Evolutionary conservation across 345 rosid genomes (phyloP).

Genomic region (Laguncularia racemosa): DNA sequence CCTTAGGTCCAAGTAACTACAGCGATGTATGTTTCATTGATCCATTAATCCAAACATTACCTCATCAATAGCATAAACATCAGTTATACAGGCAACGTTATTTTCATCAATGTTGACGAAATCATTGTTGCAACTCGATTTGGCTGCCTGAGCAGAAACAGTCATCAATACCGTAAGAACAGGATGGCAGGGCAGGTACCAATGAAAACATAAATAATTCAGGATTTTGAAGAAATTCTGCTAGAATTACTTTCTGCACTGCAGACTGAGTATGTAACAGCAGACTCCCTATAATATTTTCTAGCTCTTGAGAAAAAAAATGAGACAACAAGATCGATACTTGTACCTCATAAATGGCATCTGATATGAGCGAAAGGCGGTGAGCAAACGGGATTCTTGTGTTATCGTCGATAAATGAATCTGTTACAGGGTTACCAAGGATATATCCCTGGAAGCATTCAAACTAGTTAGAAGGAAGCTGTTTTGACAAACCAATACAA

Average conservation of each 20-base stretch:
- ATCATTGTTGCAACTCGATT: constrained; percentile 8
- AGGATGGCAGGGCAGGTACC: not conserved
- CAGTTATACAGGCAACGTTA: not conserved
- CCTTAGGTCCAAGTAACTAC: not conserved
- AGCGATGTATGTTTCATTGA: not conserved
- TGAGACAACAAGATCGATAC: no score
- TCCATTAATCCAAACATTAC: not conserved
- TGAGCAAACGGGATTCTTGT: constrained; percentile 9
- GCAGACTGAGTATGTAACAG: no score
- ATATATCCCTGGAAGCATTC: constrained; percentile 9
- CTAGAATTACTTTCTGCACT: no score
- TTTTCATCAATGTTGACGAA: not conserved
- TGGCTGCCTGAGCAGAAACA: constrained; percentile 8
- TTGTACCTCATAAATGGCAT: constrained; percentile 8
- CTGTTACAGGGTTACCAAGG: constrained; percentile 17
- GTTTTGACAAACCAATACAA: not conserved
- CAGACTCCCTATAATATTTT: no score
- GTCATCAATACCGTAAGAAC: not conserved
- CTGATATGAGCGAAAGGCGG: constrained; percentile 10
- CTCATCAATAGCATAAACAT: constrained; percentile 10
- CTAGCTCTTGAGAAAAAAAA: no score
- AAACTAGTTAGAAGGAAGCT: not conserved
- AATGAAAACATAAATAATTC: not conserved
- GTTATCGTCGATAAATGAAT: constrained; percentile 8
- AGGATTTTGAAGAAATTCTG: no score